Base-by-base conservation (phyloP, 768 basidiomycete species). In the Lentinula boryana region DNA sequence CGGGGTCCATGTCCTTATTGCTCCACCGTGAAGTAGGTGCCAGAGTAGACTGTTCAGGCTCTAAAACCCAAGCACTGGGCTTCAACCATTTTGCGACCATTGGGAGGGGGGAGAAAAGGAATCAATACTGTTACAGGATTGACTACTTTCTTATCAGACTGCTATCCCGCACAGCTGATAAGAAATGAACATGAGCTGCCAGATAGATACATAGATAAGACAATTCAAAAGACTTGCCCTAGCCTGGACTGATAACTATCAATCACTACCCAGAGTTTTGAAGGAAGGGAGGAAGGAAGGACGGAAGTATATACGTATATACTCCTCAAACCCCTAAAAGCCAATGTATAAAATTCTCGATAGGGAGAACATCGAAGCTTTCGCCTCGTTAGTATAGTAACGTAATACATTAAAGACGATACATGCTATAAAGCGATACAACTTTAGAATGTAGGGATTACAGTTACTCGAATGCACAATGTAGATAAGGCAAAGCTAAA, bases 1-100 rank as follows among this genome's bases (percentile, higher is more conserved):
- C 87, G 5, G 88, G 88, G 63, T 89, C 89, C 84, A 90, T 89
- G 67, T 89, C 89, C 64, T 81, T 81, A 71, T 91, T 91, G 63
- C 78, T 80, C 87, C 87, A 89, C 69, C 78, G 75, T 63, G 78
- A 77, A 49, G 68, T 78, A 8, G 84, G 80, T 4, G 85, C 88
- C 65, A 87, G 84, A 27, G 79, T 81, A 21, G 80, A 80, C 43
- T 77, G 70, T 56, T 80, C 77, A 9, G 81, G 78, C 65, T 83
- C 74, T 40, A 87, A 77, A 13, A 72, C 75, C 85, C 82, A 85
- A 27, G 67, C 65, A 10, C 77, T 75, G 3, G 72, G 70, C 56
- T 69, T 73, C 63, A 73, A 64, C 68, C 71, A 75, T 46, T 56
- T 61, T 55, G 60, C 51, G 32, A 56, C 57, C 57, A 58, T 58